phyloP scores from a whole-genome alignment of 495 filamentous ascomycete genomes.

The Daldinia decipiens region DNA sequence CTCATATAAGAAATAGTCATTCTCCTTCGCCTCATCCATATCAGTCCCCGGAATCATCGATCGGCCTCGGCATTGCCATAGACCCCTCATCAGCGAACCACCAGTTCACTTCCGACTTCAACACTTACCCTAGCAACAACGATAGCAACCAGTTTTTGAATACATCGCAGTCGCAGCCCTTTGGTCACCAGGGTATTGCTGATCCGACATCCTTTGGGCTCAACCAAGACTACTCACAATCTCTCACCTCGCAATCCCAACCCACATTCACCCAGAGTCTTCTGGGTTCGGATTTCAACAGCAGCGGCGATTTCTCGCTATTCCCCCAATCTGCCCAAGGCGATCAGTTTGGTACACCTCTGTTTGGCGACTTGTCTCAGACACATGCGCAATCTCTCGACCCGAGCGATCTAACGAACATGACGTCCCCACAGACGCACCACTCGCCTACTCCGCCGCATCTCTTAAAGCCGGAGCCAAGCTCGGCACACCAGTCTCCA shows the following conservation, averaged over 20 bases:
- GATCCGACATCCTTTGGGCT: constrained; percentile 54
- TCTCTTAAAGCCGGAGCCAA: constrained; percentile 71
- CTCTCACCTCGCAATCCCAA: constrained; percentile 49
- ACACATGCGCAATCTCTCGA: constrained; percentile 61
- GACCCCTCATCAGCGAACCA: constrained; percentile 54
- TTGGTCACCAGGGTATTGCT: constrained; percentile 47
- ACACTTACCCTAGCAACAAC: constrained; percentile 49
- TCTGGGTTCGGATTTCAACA: constrained; percentile 54
- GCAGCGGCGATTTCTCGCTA: constrained; percentile 63
- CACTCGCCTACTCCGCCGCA: constrained; percentile 73
- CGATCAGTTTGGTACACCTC: constrained; percentile 60
- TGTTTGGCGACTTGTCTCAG: constrained; percentile 65
- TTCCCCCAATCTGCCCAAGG: constrained; percentile 55
- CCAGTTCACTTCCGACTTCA: constrained; percentile 50
- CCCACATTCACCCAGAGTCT: constrained; percentile 52
- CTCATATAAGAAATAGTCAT: constrained; percentile 63
- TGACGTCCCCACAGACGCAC: constrained; percentile 70
- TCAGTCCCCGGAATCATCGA: constrained; percentile 55
- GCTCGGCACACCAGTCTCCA: constrained; percentile 66
- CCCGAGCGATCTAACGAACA: constrained; percentile 69
- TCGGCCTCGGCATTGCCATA: constrained; percentile 60
- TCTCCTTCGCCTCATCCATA: constrained; percentile 61
- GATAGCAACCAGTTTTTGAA: constrained; percentile 49
- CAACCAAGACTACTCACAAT: constrained; percentile 53
- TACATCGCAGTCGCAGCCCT: constrained; percentile 55